Evolutionary conservation across 148 eudicot species (phyloP).

Genomic region (Vaccinium myrtillus): DNA sequence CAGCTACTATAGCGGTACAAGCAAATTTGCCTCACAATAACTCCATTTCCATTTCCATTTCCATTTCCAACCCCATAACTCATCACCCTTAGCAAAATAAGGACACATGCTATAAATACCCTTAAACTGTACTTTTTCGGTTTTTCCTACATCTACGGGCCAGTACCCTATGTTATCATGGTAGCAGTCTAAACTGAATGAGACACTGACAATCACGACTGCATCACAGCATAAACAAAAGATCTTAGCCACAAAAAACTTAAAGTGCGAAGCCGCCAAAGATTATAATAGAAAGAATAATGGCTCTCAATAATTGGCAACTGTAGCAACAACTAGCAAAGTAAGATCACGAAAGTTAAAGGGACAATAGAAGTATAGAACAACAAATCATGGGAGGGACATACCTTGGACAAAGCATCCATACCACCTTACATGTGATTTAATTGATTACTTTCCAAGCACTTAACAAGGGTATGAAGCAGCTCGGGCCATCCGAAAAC

Average conservation of each 20-base stretch:
- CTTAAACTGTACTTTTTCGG: not conserved
- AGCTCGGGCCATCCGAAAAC: slow-evolving; percentile 89
- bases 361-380: not conserved
- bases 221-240: not conserved
- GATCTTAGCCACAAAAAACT: not conserved
- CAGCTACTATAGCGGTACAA: no score
- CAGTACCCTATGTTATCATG: not conserved
- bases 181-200: not conserved
- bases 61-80: not conserved
- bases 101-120: not conserved
- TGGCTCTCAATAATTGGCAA: not conserved
- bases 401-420: slow-evolving; percentile 99
- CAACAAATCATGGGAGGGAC: not conserved
- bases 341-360: not conserved
- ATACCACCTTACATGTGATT: slow-evolving; percentile 97
- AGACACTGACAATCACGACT: no score
- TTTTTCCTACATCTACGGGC: not conserved
- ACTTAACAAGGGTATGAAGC: slow-evolving; percentile 69
- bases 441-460: slow-evolving; percentile 72
- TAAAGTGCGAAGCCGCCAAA: not conserved
- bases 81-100: not conserved
- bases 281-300: not conserved
- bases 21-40: not conserved
- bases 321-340: not conserved
- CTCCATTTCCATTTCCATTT: no score